Base-by-base conservation (phyloP, 306 rosid genomes). In the Prunus dulcis region DNA sequence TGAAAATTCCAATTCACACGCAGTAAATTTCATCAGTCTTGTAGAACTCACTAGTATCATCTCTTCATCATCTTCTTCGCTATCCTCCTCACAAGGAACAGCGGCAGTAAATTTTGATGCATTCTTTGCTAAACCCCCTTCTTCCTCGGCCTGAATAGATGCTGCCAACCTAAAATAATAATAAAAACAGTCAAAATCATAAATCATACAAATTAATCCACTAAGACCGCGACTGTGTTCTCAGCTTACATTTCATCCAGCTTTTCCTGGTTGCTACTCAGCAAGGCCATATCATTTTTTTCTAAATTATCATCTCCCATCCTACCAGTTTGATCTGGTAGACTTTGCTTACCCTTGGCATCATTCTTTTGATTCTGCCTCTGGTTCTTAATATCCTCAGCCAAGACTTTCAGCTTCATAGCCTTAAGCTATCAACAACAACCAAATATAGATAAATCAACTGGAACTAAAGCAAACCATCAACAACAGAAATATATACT, bases 341-440 rank as follows among this genome's bases (percentile, higher is more conserved):
- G 67, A 67, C 74, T 78, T 81, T 85, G 79, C 82, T 75, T 74
- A 53, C 84, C 85, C 89, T 79, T 78, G n/a, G 71, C 61, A 72
- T 82, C 82, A 78, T 65, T 81, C 73, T 84, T 81, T 84, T 87
- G 87, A 65, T 76, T 80, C 89, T 79, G 78, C 81, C 86, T 94
- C 91, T 87, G 96, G 71, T 85, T 83, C 91, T 86, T 86, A 30
- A 90, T 75, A 79, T 88, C 88, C 81, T 89, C 82, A n/a, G 93
- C 89, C 52, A 92, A 50, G 60, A 90, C 91, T 84, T 81, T 90
- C 84, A 94, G 84, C 82, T 84, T 86, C 90, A 84, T 63, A 51
- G 89, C 78, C 90, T 90, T 92, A 68, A 92, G 83, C 96, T 92
- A 80, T 81, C 34, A 75, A 71, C 63, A 51, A 53, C 62, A 62